A percentile compares a stretch with the other conserved stretches of the same genome.
These are phyloP conservation scores for Psidium friedrichsthalianum DNA, from an alignment of 345 rosid species.

Conservation along the genomic window DNA sequence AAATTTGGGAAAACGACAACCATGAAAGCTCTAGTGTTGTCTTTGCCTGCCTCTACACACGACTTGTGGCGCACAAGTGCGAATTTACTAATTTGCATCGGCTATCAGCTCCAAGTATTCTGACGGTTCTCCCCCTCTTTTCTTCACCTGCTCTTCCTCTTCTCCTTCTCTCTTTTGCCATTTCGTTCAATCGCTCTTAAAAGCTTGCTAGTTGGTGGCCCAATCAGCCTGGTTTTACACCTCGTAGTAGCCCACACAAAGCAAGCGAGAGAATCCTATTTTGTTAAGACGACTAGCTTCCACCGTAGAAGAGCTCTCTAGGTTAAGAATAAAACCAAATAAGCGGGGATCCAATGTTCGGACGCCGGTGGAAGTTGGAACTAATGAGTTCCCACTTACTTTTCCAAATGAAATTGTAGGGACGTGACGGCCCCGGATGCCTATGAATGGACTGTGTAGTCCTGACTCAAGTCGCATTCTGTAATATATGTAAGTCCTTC, in stretches of 20 bases:
- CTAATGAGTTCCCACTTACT: not conserved
- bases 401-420: not conserved
- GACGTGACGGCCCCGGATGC: accelerated
- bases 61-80: too few species aligned
- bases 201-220: not conserved
- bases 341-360: not conserved
- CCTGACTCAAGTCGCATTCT: not conserved
- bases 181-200: not conserved
- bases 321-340: not conserved
- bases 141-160: too few species aligned
- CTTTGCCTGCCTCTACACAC: too few species aligned
- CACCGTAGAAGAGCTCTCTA: not conserved
- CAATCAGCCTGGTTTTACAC: not conserved
- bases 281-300: not conserved
- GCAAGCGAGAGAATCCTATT: not conserved
- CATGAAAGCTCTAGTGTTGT: too few species aligned
- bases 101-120: too few species aligned
- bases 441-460: not conserved
- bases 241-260: not conserved
- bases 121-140: too few species aligned
- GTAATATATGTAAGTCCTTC: not conserved
- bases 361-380: not conserved
- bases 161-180: not conserved
- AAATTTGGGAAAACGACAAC: too few species aligned
- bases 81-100: too few species aligned